Evolutionary conservation across 495 filamentous ascomycete genomes (phyloP), one percentile per base, ranked within the genome.

Genomic region (Xylaria venustula): DNA sequence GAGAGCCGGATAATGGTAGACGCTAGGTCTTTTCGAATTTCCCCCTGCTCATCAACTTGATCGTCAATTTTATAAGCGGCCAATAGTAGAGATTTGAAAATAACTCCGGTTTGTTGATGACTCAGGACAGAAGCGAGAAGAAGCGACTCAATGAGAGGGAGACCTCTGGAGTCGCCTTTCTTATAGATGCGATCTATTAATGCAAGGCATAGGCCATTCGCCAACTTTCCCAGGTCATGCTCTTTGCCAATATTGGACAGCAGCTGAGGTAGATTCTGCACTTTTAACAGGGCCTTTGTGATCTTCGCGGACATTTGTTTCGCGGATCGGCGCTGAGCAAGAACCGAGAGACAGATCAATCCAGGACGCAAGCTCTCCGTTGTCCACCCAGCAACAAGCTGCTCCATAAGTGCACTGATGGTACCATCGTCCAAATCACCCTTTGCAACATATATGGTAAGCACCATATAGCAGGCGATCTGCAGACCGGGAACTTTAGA

Each of bases 391-490:
- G 74, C 75, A 11, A 88, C 87, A 20, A 97, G 81, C 46, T 90
- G 89, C 64, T 93, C 88, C 93, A 98, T 97, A 63, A 98, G 77
- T 4, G 85, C 85, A 56, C 86, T 79, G 25, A 97, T 73, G 3
- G 91, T 82, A 49, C 82, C 83, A 63, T 97, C 91, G 25, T 88
- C 82, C 15, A 97, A 80, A 22, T 79, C 77, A 8, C 87, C 85
- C 71, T 96, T 98, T 20, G 90, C 87, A 8, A 87, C 92, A 53
- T 98, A 77, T 54, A 97, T 83, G 0, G 90, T 87, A 23, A 91
- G 80, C 25, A 97, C 84, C 91, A 96, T 96, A 69, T 96, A 97
- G 66, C 87, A 91, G 20, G 88, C 91, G 62, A 93, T 82, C 49
- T 90, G 85, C 41, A 97, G 77, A 54, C 93, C 89, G 0, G 91